A percentile compares a stretch with the other conserved stretches of the same genome.
phyloP scores from a whole-genome alignment of 192 early-diverging fungal species.

The Gamsiella multidivaricata region DNA sequence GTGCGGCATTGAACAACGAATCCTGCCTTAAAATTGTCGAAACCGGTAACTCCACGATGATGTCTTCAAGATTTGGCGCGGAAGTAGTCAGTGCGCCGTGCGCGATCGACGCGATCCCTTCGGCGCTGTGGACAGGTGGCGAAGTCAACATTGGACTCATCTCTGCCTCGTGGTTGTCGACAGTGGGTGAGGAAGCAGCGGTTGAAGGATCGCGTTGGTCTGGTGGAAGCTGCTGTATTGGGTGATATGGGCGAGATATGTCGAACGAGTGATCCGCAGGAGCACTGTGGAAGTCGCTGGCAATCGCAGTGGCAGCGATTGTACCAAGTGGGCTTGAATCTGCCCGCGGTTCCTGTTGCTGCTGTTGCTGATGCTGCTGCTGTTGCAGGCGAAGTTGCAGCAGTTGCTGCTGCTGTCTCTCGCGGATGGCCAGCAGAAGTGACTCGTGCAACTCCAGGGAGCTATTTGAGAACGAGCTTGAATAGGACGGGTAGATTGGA shows the following conservation, averaged over 20 bases:
- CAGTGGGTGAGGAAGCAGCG: too few relatives aligned
- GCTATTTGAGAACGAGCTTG: slow-evolving; percentile 48
- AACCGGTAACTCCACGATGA: too few relatives aligned
- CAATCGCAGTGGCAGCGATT: neutral
- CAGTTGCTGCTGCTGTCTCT: slow-evolving; percentile 28
- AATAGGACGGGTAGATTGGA: slow-evolving; percentile 49
- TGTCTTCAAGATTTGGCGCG: too few relatives aligned
- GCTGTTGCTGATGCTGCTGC: slow-evolving; percentile 23
- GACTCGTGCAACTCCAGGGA: slow-evolving; percentile 41
- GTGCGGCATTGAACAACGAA: too few relatives aligned
- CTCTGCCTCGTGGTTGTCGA: too few relatives aligned
- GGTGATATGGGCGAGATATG: neutral
- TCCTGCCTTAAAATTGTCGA: too few relatives aligned
- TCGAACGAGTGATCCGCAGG: neutral
- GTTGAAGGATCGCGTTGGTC: too few relatives aligned
- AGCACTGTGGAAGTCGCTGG: neutral
- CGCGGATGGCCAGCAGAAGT: slow-evolving; percentile 30
- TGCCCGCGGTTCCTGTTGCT: slow-evolving; percentile 5
- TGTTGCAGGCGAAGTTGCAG: slow-evolving; percentile 15
- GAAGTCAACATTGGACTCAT: too few relatives aligned
- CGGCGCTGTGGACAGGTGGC: too few relatives aligned
- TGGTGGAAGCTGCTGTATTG: neutral
- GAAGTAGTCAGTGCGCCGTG: too few relatives aligned
- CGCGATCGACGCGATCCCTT: too few relatives aligned
- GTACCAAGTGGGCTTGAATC: too few relatives aligned